Conservation (phyloP, 1,284 basidiomycete genomes). For the Inonotus hispidus region DNA sequence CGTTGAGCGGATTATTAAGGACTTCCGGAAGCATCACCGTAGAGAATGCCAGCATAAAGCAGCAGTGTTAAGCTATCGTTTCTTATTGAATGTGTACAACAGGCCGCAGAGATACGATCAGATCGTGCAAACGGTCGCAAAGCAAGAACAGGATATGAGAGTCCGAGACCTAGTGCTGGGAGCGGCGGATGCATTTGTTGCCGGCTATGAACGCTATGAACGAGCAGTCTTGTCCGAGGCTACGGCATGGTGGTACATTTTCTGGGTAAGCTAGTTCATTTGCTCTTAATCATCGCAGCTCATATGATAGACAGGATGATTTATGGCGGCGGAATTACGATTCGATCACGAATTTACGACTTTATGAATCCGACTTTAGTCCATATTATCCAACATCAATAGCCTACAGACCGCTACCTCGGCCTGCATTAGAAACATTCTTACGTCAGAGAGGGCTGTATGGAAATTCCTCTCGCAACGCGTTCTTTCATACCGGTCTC, state of each 20-base stretch:
- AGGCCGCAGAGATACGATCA: conserved; percentile 41
- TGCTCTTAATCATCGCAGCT: background rate
- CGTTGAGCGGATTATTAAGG: conserved; percentile 44
- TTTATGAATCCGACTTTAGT: conserved; percentile 58
- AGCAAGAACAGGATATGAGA: conserved; percentile 47
- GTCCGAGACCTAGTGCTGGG: conserved; percentile 50
- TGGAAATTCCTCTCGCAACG: conserved; percentile 38
- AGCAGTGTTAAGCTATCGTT: conserved; percentile 57
- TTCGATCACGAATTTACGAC: conserved; percentile 43
- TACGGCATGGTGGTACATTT: conserved; percentile 78
- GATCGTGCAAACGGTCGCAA: conserved; percentile 42
- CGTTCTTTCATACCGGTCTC: conserved; percentile 64
- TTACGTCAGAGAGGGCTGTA: conserved; percentile 57
- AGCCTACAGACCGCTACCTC: conserved; percentile 70
- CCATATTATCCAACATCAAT: conserved; percentile 71
- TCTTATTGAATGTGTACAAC: conserved; percentile 62
- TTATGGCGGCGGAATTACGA: conserved; percentile 64
- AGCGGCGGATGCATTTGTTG: conserved; percentile 44
- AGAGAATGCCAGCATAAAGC: conserved; percentile 52
- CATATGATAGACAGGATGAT: conserved; percentile 48
- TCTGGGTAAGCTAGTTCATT: conserved; percentile 54
- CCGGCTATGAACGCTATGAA: conserved; percentile 54
- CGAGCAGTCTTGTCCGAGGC: conserved; percentile 48
- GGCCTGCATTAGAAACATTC: conserved; percentile 60
- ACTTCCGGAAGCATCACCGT: conserved; percentile 50